Base-by-base conservation (phyloP, 805 yeast genomes). In the Tetrapisispora namnaoensis region DNA sequence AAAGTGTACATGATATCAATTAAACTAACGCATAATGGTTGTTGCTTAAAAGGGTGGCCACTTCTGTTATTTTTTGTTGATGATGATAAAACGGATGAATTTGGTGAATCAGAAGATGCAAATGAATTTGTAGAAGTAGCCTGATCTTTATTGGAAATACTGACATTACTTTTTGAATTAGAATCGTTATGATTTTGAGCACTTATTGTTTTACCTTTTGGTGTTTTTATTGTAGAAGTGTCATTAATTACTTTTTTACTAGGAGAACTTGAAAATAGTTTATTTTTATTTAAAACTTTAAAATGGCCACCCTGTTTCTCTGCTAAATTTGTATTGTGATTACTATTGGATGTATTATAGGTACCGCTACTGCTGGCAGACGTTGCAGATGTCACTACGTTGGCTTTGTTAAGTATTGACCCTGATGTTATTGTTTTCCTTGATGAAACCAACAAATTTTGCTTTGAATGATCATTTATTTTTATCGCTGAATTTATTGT, bases 1-100 rank as follows among this genome's bases (percentile, higher is more conserved):
- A 59, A 56, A 3, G 49, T 51, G 38, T 52, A 57, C 20, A 59
- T 44, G 1, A 59, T 41, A 39, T 51, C 52, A 13, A 44, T 30
- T n/a, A 47, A 41, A 14, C 41, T 22, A 10, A 42, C 16, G 5
- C 46, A 40, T 27, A 39, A 32, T 7, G 35, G 24, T 20, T 44
- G 35, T 28, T 32, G 49, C 27, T 10, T 20, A 18, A 5, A 28
- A 6, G 13, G 8, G 11, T 22, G 3, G 30, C 36, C 32, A 28
- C 7, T 30, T 42, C 37, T 30, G 20, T 42, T 42, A 37, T 30
- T 42, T 42, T 42, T 42, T 11, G 37, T 11, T 18, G 44, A 28
- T 3, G 44, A 42, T 5, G 16, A 34, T 22, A 43, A 14, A 43
- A 43, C n/a, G 4, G 45, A 43, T 21, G 45, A n/a, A 35, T 34